Percentiles rank a stretch among this genome's conserved stretches.
phyloP scores from a whole-genome alignment of 1,139 yeast species.

The Meyerozyma elateridarum region DNA sequence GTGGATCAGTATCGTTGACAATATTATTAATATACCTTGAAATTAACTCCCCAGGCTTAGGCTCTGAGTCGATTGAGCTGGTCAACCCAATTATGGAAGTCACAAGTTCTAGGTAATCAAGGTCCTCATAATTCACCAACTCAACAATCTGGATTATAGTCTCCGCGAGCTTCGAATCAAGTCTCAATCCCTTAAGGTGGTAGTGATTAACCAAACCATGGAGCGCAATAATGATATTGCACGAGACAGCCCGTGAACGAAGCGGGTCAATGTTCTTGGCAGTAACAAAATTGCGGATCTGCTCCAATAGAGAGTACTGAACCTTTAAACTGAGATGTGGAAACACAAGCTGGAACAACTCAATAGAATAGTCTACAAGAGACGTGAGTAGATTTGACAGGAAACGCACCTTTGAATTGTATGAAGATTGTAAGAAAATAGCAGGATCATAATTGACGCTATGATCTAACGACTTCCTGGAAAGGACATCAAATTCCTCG shows the following conservation, averaged over 20 bases:
- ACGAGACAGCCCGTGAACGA: constrained; percentile 46
- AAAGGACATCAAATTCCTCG: constrained; percentile 26
- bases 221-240: constrained; percentile 62
- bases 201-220: constrained; percentile 48
- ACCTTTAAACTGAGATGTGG: constrained; percentile 74
- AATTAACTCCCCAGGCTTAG: constrained; percentile 20
- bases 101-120: constrained; percentile 44
- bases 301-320: constrained; percentile 82
- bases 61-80: constrained; percentile 26
- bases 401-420: constrained; percentile 22
- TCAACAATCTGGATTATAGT: constrained; percentile 57
- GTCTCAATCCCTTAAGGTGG: constrained; percentile 18
- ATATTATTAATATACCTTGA: constrained; percentile 53
- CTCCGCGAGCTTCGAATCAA: constrained; percentile 45
- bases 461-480: constrained; percentile 23
- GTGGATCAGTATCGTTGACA: constrained; percentile 53
- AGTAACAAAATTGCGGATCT: constrained; percentile 52
- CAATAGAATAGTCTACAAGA: constrained; percentile 72
- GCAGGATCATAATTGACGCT: constrained; percentile 34
- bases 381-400: constrained; percentile 43
- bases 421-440: constrained; percentile 23
- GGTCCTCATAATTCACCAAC: constrained; percentile 37
- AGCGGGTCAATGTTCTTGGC: constrained; percentile 27
- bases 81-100: constrained; percentile 67
- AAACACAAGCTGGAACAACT: constrained; percentile 65